Base-by-base conservation (phyloP, 768 basidiomycete genomes). In the Pholiota conissans region DNA sequence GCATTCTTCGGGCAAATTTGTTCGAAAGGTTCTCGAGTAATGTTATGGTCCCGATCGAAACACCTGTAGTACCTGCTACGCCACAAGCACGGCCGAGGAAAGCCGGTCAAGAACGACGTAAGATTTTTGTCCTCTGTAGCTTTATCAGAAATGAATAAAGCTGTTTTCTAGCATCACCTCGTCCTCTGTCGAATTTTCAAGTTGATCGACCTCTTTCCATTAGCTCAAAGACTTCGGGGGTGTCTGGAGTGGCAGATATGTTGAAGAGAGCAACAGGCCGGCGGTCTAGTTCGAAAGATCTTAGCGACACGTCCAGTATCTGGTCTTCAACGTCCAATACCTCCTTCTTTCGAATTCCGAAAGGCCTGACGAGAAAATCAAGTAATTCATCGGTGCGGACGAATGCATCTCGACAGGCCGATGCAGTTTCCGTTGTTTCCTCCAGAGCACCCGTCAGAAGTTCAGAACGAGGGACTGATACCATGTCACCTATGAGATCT, bases 1-100 rank as follows among this genome's bases (percentile, higher is more conserved):
- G 91, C 50, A 70, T 93, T 40, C 80, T 94, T 11, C 85, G 92
- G 42, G 91, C 92, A 70, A 91, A 87, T 66, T 76, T 94, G 35
- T 93, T 94, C 63, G 90, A 93, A 68, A 83, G 92, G 52, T 84
- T 91, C 65, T 80, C 89, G 14, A 83, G 74, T 59, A 79, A 76
- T 50, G 74, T 82, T 24, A 66, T 74, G 8, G 77, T 89, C 20
- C 89, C 90, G 5, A 76, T 79, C 35, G 90, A 92, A 69, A 70
- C 66, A 9, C 76, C 90, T 22, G 68, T 90, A 40, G 84, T 90
- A 42, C 86, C 87, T 37, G 69, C 74, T 26, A 65, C 84, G 60
- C 72, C 73, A 24, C 67, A 70, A 45, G 70, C 73, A 57, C 70
- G 71, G 40, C 65, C 61, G 2, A 68, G 60, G 63, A 71, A 70